Percentiles rank a stretch among this genome's conserved stretches.
Evolutionary conservation across 1,139 yeast species (phyloP).

Genomic region (Kodamaea fungicola): DNA sequence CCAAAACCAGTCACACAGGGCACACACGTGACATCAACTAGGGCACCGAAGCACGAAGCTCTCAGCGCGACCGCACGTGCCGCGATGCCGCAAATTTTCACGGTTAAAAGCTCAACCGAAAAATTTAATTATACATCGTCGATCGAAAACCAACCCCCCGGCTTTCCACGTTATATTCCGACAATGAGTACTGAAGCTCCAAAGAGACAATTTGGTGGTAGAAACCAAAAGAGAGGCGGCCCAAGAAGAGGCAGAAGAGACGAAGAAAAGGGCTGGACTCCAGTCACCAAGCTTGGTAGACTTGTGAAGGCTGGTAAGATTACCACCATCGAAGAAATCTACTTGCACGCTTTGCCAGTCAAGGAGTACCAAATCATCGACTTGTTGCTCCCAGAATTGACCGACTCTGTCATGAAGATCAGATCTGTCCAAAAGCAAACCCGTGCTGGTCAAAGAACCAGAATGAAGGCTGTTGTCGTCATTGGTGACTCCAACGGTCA

Average conservation of each 20-base stretch:
- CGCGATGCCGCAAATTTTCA: too few relatives aligned
- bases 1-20: too few relatives aligned
- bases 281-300: constrained; percentile 99
- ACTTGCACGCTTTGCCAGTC: constrained; percentile 98
- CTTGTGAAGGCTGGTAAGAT: constrained; percentile 98
- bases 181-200: constrained; percentile 67
- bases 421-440: constrained; percentile 99
- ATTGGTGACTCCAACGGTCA: constrained; percentile 99
- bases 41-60: too few relatives aligned
- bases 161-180: constrained; percentile 92
- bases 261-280: constrained; percentile 99
- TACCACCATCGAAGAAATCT: constrained; percentile 95
- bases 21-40: too few relatives aligned
- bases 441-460: constrained; percentile 99
- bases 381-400: constrained; percentile 90
- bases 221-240: constrained; percentile 48
- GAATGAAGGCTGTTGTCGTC: constrained; percentile 99
- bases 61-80: too few relatives aligned
- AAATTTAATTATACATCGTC: constrained; percentile 30
- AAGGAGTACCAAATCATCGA: constrained; percentile 99
- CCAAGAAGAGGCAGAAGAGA: constrained; percentile 69
- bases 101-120: neutral
- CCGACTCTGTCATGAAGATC: constrained; percentile 99
- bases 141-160: constrained; percentile 92
- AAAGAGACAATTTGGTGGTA: constrained; percentile 66